A percentile compares a stretch with the other conserved stretches of the same genome.
Conservation (phyloP, 2,329 filamentous ascomycete species). For the Meredithiella fracta region DNA sequence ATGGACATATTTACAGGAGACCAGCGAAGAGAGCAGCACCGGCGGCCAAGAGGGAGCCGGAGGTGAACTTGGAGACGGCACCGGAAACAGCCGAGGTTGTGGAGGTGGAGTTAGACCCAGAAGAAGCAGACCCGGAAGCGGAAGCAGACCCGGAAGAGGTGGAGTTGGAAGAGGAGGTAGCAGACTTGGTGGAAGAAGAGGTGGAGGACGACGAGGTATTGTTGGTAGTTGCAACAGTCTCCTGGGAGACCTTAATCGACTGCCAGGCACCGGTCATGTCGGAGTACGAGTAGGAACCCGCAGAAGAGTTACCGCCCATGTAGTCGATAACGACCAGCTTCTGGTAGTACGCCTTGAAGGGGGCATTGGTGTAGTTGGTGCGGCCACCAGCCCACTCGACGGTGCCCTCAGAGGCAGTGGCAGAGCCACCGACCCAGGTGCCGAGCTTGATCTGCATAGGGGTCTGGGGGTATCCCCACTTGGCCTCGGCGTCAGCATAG, state of each 20-base stretch:
- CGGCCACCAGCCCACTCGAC: slow-evolving; percentile 52
- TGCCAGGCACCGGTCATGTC: slow-evolving; percentile 26
- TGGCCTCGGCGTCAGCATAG: slow-evolving; percentile 40
- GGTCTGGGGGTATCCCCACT: slow-evolving; percentile 51
- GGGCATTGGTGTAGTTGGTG: slow-evolving; percentile 28
- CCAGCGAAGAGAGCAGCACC: slow-evolving; percentile 8
- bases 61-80: slow-evolving; percentile 4
- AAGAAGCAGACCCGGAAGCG: background rate
- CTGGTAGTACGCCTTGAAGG: slow-evolving; percentile 29
- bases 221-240: slow-evolving; percentile 5
- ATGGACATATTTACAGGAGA: slow-evolving; percentile 11
- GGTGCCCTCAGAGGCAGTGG: slow-evolving; percentile 48
- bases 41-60: slow-evolving; percentile 11
- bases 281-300: slow-evolving; percentile 27
- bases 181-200: slow-evolving; percentile 8
- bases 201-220: background rate
- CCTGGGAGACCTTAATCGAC: slow-evolving; percentile 22
- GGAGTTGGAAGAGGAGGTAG: slow-evolving; percentile 9
- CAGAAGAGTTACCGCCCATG: slow-evolving; percentile 24
- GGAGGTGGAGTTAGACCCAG: background rate
- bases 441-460: slow-evolving; percentile 57
- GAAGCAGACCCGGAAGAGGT: background rate
- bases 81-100: background rate
- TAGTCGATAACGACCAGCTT: slow-evolving; percentile 29
- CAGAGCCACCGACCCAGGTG: slow-evolving; percentile 45